Conservation (phyloP, 1,284 basidiomycete species). For the Trichosporon inkin region DNA sequence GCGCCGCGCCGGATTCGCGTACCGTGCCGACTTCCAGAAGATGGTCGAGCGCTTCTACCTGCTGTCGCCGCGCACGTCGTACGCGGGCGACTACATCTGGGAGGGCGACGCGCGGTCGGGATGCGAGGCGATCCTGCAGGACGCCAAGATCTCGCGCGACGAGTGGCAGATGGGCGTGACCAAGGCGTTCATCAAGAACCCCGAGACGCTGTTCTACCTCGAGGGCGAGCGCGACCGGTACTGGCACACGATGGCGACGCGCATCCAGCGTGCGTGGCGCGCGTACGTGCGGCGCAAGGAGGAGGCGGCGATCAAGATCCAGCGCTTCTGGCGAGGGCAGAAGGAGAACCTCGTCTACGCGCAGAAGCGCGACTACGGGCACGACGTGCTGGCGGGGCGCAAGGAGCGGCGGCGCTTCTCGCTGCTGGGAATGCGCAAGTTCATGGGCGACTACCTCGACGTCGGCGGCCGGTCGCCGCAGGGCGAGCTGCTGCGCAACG, state of each 20-base stretch:
- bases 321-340: slow-evolving; percentile 98
- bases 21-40: slow-evolving; percentile 83
- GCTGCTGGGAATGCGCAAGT: slow-evolving; percentile 88
- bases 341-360: slow-evolving; percentile 87
- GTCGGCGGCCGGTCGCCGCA: slow-evolving; percentile 75
- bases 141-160: slow-evolving; percentile 91
- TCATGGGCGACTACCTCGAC: slow-evolving; percentile 95
- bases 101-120: slow-evolving; percentile 83
- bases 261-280: slow-evolving; percentile 94
- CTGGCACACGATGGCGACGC: slow-evolving; percentile 99
- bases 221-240: slow-evolving; percentile 99
- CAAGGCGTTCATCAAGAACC: slow-evolving; percentile 99
- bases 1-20: slow-evolving; percentile 94
- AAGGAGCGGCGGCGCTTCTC: slow-evolving; percentile 94
- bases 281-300: slow-evolving; percentile 94
- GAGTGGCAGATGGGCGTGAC: slow-evolving; percentile 99
- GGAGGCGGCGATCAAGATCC: slow-evolving; percentile 91
- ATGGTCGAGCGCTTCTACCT: slow-evolving; percentile 98
- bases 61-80: slow-evolving; percentile 89
- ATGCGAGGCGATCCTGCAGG: slow-evolving; percentile 86
- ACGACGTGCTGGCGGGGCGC: slow-evolving; percentile 81
- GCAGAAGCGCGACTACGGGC: slow-evolving; percentile 86
- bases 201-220: slow-evolving; percentile 97
- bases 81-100: slow-evolving; percentile 99
- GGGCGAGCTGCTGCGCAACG: slow-evolving; percentile 71